Conservation (phyloP, 768 basidiomycete species). For the Termitomyces sp. region DNA sequence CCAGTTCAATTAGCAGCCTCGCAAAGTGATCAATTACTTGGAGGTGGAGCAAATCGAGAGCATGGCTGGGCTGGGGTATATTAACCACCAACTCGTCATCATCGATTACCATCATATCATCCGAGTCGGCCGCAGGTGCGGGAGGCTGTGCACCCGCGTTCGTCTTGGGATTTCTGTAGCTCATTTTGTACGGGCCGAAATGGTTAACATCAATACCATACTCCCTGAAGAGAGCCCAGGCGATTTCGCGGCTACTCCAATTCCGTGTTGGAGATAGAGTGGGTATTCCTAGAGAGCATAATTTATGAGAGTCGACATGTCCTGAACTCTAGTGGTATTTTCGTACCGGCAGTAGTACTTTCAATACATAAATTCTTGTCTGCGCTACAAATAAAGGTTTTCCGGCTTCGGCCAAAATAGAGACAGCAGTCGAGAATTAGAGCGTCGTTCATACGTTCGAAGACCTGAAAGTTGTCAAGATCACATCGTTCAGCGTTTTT, state of each 20-base stretch:
- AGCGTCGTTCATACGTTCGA: constrained; percentile 49
- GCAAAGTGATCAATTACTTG: constrained; percentile 69
- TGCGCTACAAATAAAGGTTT: constrained; percentile 58
- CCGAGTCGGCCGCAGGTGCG: constrained; percentile 22
- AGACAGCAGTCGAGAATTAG: constrained; percentile 74
- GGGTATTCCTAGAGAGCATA: constrained; percentile 24
- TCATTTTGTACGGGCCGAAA: constrained; percentile 37
- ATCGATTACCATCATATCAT: constrained; percentile 59
- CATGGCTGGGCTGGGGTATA: constrained; percentile 42
- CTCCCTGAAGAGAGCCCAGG: constrained; percentile 37
- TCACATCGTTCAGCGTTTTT: not conserved
- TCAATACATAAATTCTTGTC: constrained; percentile 64
- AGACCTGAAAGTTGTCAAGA: constrained; percentile 9
- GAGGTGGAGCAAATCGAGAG: constrained; percentile 61
- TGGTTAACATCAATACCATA: constrained; percentile 23
- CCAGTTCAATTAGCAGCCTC: constrained; percentile 53
- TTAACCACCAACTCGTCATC: constrained; percentile 37
- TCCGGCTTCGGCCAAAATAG: constrained; percentile 47
- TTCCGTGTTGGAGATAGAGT: constrained; percentile 31
- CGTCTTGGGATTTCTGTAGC: constrained; percentile 27
- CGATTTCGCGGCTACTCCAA: constrained; percentile 52
- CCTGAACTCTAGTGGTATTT: constrained; percentile 14
- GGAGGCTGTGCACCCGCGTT: constrained; percentile 6
- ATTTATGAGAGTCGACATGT: not conserved
- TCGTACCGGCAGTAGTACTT: constrained; percentile 22